Evolutionary conservation across 169 alveolate genomes (phyloP).

Genomic region (Fabrea salina): DNA sequence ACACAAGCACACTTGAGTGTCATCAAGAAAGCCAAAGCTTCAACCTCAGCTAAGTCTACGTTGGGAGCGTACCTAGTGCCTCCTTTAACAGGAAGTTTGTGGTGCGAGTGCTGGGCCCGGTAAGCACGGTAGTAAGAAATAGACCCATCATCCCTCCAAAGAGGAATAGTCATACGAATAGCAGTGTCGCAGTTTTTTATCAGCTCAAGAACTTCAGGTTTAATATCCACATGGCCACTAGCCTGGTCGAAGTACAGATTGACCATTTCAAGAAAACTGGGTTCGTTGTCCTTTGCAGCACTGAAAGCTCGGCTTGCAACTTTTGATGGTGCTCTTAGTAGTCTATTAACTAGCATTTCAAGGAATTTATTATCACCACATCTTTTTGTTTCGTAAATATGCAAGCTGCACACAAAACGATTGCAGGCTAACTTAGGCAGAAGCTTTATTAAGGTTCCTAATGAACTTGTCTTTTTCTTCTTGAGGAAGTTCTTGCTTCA

Average conservation of each 20-base stretch:
- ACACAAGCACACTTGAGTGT: slow-evolving; percentile 63
- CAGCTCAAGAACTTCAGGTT: slow-evolving; percentile 31
- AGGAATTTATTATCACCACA: too few relatives aligned
- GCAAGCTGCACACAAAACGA: too few relatives aligned
- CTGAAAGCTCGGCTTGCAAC: too few relatives aligned
- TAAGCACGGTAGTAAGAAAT: slow-evolving; percentile 39
- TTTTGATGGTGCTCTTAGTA: too few relatives aligned
- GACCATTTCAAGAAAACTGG: slow-evolving; percentile 56
- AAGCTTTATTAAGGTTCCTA: too few relatives aligned
- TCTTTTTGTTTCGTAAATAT: too few relatives aligned
- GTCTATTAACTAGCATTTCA: too few relatives aligned
- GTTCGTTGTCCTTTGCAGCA: slow-evolving; percentile 43
- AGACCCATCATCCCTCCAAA: slow-evolving; percentile 70
- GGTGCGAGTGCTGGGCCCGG: slow-evolving; percentile 69
- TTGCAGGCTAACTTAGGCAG: too few relatives aligned
- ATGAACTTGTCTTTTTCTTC: slow-evolving; percentile 6
- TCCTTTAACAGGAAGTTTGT: slow-evolving; percentile 74
- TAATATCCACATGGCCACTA: slow-evolving; percentile 30
- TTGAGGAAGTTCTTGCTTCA: background rate
- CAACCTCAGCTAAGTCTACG: slow-evolving; percentile 49
- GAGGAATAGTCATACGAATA: slow-evolving; percentile 54
- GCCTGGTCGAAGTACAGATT: slow-evolving; percentile 56
- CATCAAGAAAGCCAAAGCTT: slow-evolving; percentile 55
- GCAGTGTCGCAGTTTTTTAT: slow-evolving; percentile 41
- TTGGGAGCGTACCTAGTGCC: slow-evolving; percentile 69